Percentiles rank a stretch among this genome's conserved stretches.
These are phyloP conservation scores for Abrus pulchellus DNA, from an alignment of 306 rosid genomes.

Conservation along the genomic window DNA sequence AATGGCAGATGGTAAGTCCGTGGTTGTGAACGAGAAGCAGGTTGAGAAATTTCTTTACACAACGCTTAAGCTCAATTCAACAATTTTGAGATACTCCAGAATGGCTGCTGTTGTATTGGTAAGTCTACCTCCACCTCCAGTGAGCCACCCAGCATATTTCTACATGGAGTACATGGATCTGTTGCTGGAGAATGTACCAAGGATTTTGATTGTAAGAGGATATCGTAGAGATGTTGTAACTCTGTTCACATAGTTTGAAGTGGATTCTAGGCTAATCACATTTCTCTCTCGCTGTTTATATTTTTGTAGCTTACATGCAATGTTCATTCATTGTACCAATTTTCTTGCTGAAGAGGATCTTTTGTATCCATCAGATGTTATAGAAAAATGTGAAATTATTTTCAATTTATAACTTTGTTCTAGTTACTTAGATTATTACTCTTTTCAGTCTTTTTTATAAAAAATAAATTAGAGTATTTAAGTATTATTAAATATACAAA, in stretches of 20 bases:
- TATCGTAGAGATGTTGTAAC: conserved; percentile 96
- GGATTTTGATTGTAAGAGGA: conserved; percentile 97
- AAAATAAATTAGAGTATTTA: no score
- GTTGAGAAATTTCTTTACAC: conserved; percentile 95
- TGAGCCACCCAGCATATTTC: conserved; percentile 87
- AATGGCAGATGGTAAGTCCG: conserved; percentile 90
- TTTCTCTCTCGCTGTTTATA: conserved; percentile 48
- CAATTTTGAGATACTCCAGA: conserved; percentile 90
- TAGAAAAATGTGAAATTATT: conserved; percentile 53
- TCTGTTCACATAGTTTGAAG: conserved; percentile 76
- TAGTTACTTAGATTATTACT: neutral
- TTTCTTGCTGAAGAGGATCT: conserved; percentile 57
- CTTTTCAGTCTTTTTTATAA: no score
- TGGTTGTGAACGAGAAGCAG: conserved; percentile 83
- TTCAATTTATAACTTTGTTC: conserved; percentile 39
- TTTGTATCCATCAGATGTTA: conserved; percentile 45
- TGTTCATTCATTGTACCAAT: conserved; percentile 68
- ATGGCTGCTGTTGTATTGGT: conserved; percentile 98
- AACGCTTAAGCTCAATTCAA: conserved; percentile 85
- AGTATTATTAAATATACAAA: no score
- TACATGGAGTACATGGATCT: conserved; percentile 99
- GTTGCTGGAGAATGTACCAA: conserved; percentile 92
- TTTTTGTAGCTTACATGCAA: conserved; percentile 62
- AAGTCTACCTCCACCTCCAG: conserved; percentile 96
- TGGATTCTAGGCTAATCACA: conserved; percentile 56